Conservation (phyloP, 257 asterid genomes). For the Ajuga chamaepitys region DNA sequence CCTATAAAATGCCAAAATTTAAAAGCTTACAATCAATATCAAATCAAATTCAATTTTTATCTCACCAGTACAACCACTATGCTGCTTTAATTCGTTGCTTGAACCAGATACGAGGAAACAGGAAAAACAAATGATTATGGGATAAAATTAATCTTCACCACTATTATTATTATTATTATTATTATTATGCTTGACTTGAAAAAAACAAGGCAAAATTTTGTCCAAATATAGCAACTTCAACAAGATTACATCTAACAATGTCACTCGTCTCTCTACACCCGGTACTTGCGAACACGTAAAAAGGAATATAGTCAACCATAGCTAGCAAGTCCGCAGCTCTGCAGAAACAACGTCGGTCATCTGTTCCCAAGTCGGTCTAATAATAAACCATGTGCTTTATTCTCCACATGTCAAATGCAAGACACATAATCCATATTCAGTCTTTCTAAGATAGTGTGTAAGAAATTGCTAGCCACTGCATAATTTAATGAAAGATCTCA, state of each 20-base stretch:
- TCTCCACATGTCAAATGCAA: neutral
- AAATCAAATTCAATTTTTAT: too few species aligned
- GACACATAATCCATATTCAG: neutral
- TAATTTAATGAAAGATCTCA: neutral
- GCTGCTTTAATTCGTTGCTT: neutral
- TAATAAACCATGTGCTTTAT: neutral
- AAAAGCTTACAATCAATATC: too few species aligned
- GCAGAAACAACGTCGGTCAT: conserved; percentile 13
- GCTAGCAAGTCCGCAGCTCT: conserved; percentile 15
- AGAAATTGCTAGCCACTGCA: neutral
- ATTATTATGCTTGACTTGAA: too few species aligned
- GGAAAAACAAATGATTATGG: neutral
- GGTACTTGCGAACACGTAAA: neutral
- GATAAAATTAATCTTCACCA: neutral
- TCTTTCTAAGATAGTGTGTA: neutral
- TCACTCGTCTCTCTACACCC: neutral
- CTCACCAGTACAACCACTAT: too few species aligned
- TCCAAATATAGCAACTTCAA: too few species aligned
- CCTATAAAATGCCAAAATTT: too few species aligned
- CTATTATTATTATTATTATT: too few species aligned
- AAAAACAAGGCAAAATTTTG: too few species aligned
- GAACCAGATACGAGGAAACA: neutral
- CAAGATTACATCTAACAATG: neutral
- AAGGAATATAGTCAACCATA: conserved; percentile 1
- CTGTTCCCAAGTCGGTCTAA: conserved; percentile 16